Percentiles rank a stretch among this genome's conserved stretches.
Evolutionary conservation across 164 flowering plant genomes (phyloP).

Genomic region (Pachysandra terminalis): DNA sequence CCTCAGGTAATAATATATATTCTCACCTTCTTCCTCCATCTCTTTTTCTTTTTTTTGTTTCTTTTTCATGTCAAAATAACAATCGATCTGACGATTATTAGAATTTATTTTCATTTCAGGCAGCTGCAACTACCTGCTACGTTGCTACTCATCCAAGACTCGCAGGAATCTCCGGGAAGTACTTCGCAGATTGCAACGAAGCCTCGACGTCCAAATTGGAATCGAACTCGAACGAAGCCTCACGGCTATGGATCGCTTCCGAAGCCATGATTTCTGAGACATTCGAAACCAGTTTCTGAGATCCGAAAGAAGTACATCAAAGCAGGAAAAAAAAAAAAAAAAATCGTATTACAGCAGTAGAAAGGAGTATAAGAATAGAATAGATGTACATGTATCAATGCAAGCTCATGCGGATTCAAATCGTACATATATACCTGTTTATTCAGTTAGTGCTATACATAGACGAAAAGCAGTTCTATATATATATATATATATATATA

Average conservation of each 20-base stretch:
- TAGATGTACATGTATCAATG: too few relatives aligned
- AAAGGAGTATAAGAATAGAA: too few relatives aligned
- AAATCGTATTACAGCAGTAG: too few relatives aligned
- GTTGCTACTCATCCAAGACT: constrained; percentile 77
- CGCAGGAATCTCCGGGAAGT: constrained; percentile 63
- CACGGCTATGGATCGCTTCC: constrained; percentile 64
- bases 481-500: too few relatives aligned
- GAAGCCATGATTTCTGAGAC: constrained; percentile 47
- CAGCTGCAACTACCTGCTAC: constrained; percentile 97
- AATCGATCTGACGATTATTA: not conserved
- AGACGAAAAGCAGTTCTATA: too few relatives aligned
- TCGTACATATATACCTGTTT: too few relatives aligned
- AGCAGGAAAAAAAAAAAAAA: too few relatives aligned
- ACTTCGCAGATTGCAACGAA: constrained; percentile 88
- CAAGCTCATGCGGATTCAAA: too few relatives aligned
- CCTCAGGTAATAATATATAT: constrained; percentile 83
- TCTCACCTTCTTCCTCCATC: not conserved
- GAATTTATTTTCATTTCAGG: constrained; percentile 30
- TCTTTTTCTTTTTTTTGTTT: too few relatives aligned
- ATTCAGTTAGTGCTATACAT: too few relatives aligned
- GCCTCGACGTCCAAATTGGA: constrained; percentile 57
- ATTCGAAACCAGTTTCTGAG: constrained; percentile 9
- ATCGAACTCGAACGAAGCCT: constrained; percentile 49
- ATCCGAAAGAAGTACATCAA: not conserved
- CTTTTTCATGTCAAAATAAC: not conserved